A percentile compares a stretch with the other conserved stretches of the same genome.
These are phyloP conservation scores for Dioscorea cayenensis DNA, from an alignment of 116 monocot species.

Conservation along the genomic window DNA sequence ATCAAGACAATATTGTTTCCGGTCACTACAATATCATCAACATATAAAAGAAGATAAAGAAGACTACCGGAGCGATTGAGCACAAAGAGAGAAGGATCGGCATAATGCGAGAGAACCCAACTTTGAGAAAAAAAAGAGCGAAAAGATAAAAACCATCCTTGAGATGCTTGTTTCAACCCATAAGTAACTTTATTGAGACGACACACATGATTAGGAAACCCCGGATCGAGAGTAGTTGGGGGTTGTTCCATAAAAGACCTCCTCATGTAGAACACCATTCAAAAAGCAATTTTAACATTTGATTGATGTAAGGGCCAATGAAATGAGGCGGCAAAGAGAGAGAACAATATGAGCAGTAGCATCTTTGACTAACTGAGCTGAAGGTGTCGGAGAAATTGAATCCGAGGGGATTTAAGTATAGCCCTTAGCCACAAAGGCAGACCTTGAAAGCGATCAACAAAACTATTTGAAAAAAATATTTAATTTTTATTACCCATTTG, in stretches of 20 bases:
- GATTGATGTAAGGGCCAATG: conserved; percentile 6
- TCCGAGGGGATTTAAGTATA: neutral
- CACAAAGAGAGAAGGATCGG: conserved; percentile 13
- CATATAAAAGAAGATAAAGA: conserved; percentile 11
- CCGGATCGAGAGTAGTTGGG: neutral
- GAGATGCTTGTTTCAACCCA: conserved; percentile 12
- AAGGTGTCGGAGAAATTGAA: conserved; percentile 3
- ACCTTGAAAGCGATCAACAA: neutral
- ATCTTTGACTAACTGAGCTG: conserved; percentile 3
- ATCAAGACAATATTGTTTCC: neutral
- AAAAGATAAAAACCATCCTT: conserved; percentile 3
- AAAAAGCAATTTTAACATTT: conserved; percentile 18
- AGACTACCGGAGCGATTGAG: neutral
- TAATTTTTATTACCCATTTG: conserved; percentile 4
- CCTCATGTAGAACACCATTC: conserved; percentile 1
- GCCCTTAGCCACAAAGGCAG: conserved; percentile 1
- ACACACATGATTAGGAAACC: conserved; percentile 4
- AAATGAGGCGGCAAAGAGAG: neutral
- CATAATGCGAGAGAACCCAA: neutral
- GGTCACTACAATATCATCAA: conserved; percentile 17
- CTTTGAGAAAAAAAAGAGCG: neutral
- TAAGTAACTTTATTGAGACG: neutral
- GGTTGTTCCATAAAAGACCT: conserved; percentile 15
- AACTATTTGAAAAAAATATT: neutral
- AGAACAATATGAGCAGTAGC: neutral